Evolutionary conservation across 2,329 filamentous ascomycete genomes (phyloP), one percentile per base, ranked within the genome.

Genomic region (Penicillium sclerotiorum): DNA sequence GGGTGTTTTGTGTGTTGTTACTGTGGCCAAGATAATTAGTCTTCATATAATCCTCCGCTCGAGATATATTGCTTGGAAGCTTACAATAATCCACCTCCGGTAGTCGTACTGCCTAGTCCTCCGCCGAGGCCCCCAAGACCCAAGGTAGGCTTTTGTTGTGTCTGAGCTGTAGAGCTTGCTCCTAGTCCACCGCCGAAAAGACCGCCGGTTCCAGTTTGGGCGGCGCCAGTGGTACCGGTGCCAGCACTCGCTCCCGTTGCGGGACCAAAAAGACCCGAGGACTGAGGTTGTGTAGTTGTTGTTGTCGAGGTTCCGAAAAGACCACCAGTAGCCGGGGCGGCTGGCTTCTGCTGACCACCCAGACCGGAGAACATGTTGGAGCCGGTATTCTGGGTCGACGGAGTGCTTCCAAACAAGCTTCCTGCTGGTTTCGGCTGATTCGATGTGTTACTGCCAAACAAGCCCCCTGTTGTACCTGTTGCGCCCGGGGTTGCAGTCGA

Each of bases 61-160:
- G 6, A 7, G 25, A 28, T 3, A 13, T 9, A 28, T 9, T 8
- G 6, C 13, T 28, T 8, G 2, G 25, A 9, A 15, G 60, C 69
- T 70, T 60, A 73, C 70, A 73, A 70, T 28, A 71, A 52, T 38
- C 64, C 60, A 12, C 63, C 60, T 28, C 60, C 56, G 8, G 58
- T 57, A 12, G 65, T 62, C 43, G 68, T 59, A 22, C 52, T 49
- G 13, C 66, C 64, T n/a, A 68, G 45, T 7, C 62, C 61, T 33
- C 67, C 62, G 45, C 20, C 28, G 12, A 44, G 13, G 11, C 20
- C 30, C 15, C 21, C 32, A 8, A 45, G 21, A 5, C 30, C 42
- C 8, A 73, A 71, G 11, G 66, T 44, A 17, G 70, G 65, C 47
- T 72, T 70, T 27, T 62, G 49, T 46, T 71, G 69, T 20, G 59